Conservation (phyloP, 2,329 filamentous ascomycete genomes). For the Metarhizium humberi region DNA sequence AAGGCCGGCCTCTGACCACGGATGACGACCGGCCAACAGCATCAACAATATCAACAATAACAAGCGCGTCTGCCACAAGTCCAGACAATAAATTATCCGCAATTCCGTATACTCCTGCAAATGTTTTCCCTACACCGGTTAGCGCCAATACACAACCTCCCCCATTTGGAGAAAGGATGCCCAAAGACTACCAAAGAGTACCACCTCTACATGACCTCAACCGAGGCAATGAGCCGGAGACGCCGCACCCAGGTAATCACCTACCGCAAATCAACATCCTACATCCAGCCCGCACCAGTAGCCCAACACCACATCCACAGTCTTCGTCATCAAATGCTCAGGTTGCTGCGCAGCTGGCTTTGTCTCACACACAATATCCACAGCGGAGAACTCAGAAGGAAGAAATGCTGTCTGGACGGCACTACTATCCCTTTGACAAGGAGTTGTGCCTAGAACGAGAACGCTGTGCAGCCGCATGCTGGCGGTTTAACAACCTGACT, state of each 20-base stretch:
- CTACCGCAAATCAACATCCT: slow-evolving; percentile 50
- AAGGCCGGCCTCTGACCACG: slow-evolving; percentile 41
- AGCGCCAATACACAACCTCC: slow-evolving; percentile 42
- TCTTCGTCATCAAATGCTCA: slow-evolving; percentile 33
- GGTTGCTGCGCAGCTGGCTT: slow-evolving; percentile 48
- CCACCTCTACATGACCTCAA: slow-evolving; percentile 51
- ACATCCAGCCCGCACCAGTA: slow-evolving; percentile 40
- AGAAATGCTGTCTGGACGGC: slow-evolving; percentile 74
- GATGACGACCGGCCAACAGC: slow-evolving; percentile 53
- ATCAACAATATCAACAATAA: slow-evolving; percentile 49
- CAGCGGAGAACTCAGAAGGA: slow-evolving; percentile 63
- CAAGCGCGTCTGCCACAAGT: slow-evolving; percentile 47
- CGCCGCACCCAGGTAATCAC: slow-evolving; percentile 38
- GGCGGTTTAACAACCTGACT: slow-evolving; percentile 72
- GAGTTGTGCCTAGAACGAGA: slow-evolving; percentile 78
- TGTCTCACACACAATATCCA: slow-evolving; percentile 45
- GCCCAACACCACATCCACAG: slow-evolving; percentile 31
- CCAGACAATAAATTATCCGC: slow-evolving; percentile 55
- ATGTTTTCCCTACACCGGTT: slow-evolving; percentile 52
- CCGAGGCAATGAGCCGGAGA: slow-evolving; percentile 42
- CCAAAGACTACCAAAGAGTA: slow-evolving; percentile 52
- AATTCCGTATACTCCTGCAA: slow-evolving; percentile 43
- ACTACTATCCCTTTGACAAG: slow-evolving; percentile 71
- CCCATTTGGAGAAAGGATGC: slow-evolving; percentile 37
- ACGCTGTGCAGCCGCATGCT: slow-evolving; percentile 70